These are phyloP conservation scores for Tubosaeta brunneosetosa DNA, from an alignment of 768 basidiomycete species.

Conservation along the genomic window DNA sequence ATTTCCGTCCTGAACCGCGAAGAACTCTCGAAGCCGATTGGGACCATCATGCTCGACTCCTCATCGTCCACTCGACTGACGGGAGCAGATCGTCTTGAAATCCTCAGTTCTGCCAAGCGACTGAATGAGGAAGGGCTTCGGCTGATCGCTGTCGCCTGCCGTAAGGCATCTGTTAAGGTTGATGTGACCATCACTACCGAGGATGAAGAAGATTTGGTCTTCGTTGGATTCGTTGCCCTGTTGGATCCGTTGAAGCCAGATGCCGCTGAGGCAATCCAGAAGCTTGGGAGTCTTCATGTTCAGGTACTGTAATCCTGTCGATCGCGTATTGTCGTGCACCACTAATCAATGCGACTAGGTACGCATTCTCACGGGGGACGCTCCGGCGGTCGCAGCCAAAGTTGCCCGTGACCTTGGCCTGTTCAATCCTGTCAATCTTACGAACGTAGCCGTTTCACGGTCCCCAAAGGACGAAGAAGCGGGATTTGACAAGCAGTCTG, in stretches of 20 bases:
- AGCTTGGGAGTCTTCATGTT: constrained; percentile 24
- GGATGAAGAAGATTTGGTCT: constrained; percentile 28
- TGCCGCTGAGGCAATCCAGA: constrained; percentile 28
- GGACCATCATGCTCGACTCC: constrained; percentile 12
- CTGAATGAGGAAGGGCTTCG: constrained; percentile 30
- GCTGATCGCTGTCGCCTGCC: constrained; percentile 28
- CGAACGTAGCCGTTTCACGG: background rate
- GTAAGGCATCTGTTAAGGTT: constrained; percentile 15
- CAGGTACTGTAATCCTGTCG: constrained; percentile 18
- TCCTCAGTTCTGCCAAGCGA: constrained; percentile 25
- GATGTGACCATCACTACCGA: constrained; percentile 13
- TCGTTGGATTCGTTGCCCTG: constrained; percentile 28
- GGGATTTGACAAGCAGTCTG: constrained; percentile 1
- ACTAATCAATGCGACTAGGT: constrained; percentile 16
- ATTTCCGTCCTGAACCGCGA: constrained; percentile 16
- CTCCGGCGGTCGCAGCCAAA: constrained; percentile 33
- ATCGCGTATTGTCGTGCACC: constrained; percentile 1
- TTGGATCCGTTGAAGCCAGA: constrained; percentile 31
- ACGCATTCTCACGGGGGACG: constrained; percentile 35
- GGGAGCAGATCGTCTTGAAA: constrained; percentile 15
- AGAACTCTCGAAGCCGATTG: constrained; percentile 11
- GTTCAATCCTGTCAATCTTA: constrained; percentile 20
- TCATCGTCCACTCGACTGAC: constrained; percentile 17
- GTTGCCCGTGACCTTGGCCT: constrained; percentile 36
- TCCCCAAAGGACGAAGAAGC: constrained; percentile 27